Conservation (phyloP, 805 yeast genomes). For the Starmerella sirachaensis region DNA sequence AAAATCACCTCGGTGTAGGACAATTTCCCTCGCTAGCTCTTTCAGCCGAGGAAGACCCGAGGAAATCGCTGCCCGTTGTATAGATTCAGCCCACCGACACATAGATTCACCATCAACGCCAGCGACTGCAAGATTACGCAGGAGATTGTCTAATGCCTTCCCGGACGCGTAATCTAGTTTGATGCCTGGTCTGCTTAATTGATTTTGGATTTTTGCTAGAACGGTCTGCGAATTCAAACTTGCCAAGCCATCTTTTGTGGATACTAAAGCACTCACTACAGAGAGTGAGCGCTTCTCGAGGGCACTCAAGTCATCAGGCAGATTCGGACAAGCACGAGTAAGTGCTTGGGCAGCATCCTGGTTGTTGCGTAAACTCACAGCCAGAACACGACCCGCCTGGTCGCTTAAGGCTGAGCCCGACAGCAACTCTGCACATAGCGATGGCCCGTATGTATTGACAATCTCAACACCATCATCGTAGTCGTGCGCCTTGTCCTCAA, state of each 20-base stretch:
- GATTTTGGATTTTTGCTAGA: constrained; percentile 2
- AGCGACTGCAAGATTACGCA: constrained; percentile 11
- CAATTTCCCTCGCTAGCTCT: constrained; percentile 12
- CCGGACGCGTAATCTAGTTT: background rate
- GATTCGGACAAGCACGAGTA: constrained; percentile 2
- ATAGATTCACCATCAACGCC: constrained; percentile 13
- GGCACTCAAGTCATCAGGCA: background rate
- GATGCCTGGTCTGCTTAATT: constrained; percentile 1
- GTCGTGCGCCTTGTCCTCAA: constrained; percentile 50
- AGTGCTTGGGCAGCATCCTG: constrained; percentile 36
- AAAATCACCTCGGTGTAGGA: constrained; percentile 11
- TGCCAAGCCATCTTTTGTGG: constrained; percentile 12
- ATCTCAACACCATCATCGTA: constrained; percentile 44
- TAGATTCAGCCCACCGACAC: constrained; percentile 16
- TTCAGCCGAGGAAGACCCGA: constrained; percentile 4
- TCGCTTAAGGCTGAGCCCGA: constrained; percentile 30
- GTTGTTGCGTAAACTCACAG: constrained; percentile 64
- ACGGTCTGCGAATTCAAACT: background rate
- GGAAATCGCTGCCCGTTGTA: constrained; percentile 10
- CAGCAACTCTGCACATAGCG: constrained; percentile 17
- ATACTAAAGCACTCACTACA: constrained; percentile 17
- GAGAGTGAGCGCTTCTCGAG: constrained; percentile 11
- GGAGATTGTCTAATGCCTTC: constrained; percentile 7
- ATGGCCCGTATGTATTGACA: constrained; percentile 24
- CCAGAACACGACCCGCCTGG: constrained; percentile 45